Conservation (phyloP, 768 basidiomycete genomes). For the Mycena albidolilacea region DNA sequence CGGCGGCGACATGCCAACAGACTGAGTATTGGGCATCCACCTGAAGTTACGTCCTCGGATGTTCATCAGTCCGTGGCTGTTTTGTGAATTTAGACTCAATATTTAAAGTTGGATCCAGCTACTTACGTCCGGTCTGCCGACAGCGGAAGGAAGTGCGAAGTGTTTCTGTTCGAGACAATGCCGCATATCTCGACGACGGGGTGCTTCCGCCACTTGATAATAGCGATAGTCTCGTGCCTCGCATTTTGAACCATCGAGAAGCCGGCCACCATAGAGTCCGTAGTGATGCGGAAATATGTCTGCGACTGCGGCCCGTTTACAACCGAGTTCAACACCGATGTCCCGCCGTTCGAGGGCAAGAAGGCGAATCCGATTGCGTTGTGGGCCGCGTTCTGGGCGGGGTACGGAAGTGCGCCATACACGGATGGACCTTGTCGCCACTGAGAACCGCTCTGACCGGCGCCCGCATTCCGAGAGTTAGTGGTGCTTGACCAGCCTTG, state of each 20-base stretch:
- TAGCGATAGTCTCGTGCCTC: slow-evolving; percentile 50
- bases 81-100: neutral
- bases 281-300: slow-evolving; percentile 55
- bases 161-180: slow-evolving; percentile 48
- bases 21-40: slow-evolving; percentile 24
- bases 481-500: slow-evolving; percentile 33
- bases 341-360: slow-evolving; percentile 47
- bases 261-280: slow-evolving; percentile 49
- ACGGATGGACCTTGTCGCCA: slow-evolving; percentile 15
- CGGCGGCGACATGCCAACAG: too few relatives aligned
- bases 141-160: slow-evolving; percentile 56
- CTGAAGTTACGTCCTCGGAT: slow-evolving; percentile 19
- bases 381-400: slow-evolving; percentile 35
- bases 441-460: neutral
- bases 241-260: slow-evolving; percentile 55
- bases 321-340: slow-evolving; percentile 52
- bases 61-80: slow-evolving; percentile 32
- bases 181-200: slow-evolving; percentile 52
- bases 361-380: slow-evolving; percentile 55
- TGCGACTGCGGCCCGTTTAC: slow-evolving; percentile 55
- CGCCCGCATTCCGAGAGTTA: neutral
- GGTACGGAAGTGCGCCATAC: slow-evolving; percentile 13
- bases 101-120: neutral
- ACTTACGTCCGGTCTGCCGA: slow-evolving; percentile 53
- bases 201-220: slow-evolving; percentile 54